Percentiles rank a stretch among this genome's conserved stretches.
Conservation (phyloP, 2,329 filamentous ascomycete genomes). For the Fusarium musae region DNA sequence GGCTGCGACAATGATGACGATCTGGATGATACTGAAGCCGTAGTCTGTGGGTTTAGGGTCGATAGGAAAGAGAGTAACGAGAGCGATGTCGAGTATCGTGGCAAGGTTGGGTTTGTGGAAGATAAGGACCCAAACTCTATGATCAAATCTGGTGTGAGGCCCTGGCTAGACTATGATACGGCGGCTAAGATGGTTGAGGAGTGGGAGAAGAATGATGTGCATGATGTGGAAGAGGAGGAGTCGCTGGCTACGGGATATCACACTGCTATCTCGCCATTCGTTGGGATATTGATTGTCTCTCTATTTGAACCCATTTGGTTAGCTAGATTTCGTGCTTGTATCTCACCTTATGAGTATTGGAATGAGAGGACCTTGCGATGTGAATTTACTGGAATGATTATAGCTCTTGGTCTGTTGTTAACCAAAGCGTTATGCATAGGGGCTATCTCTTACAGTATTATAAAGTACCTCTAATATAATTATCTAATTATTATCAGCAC, state of each 20-base stretch:
- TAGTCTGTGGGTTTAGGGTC: not conserved
- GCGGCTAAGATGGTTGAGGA: not conserved
- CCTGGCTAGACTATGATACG: not conserved
- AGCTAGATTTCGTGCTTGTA: no score
- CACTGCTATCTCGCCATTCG: fast-evolving
- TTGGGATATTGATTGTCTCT: no score
- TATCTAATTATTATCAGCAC: no score
- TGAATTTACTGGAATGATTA: no score
- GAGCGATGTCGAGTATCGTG: not conserved
- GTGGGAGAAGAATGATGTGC: not conserved
- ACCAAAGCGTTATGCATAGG: no score
- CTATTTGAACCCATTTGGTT: no score
- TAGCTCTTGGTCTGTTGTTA: no score
- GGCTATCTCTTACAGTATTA: no score
- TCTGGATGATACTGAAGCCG: not conserved
- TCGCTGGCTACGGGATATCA: fast-evolving
- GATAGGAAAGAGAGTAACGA: not conserved
- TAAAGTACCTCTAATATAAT: no score
- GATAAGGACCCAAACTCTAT: fast-evolving
- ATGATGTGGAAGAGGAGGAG: not conserved
- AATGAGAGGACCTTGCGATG: no score
- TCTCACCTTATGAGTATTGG: no score
- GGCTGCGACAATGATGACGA: no score
- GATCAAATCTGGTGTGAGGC: not conserved
- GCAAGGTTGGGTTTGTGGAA: not conserved